Conservation (phyloP, 106 monocot species). For the Alisma plantagoaquatica region DNA sequence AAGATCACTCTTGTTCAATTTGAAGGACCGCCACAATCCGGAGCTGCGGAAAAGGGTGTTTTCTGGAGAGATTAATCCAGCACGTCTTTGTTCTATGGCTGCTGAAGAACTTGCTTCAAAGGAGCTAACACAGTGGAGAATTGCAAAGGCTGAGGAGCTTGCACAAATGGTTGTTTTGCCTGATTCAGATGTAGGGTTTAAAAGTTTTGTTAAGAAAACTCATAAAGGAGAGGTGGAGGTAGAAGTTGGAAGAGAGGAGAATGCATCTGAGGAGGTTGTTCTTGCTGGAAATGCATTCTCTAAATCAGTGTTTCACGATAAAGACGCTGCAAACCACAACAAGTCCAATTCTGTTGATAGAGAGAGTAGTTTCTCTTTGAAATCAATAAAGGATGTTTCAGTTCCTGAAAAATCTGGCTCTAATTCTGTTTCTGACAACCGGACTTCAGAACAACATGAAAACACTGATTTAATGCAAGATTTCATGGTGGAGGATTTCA, state of each 20-base stretch:
- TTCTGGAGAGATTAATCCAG: slow-evolving; percentile 59
- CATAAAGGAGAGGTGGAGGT: slow-evolving; percentile 94
- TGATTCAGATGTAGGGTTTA: slow-evolving; percentile 56
- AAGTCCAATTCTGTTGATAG: not conserved
- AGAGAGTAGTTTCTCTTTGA: not conserved
- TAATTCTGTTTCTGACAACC: not conserved
- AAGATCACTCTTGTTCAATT: slow-evolving; percentile 81
- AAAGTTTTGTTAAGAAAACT: slow-evolving; percentile 77
- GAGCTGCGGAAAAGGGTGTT: slow-evolving; percentile 65
- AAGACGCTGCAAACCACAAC: slow-evolving; percentile 3
- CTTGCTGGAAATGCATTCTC: slow-evolving; percentile 25
- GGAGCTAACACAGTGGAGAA: slow-evolving; percentile 77
- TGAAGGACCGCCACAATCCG: slow-evolving; percentile 79
- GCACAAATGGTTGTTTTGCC: slow-evolving; percentile 73
- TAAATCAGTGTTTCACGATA: slow-evolving; percentile 11
- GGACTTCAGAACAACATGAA: slow-evolving; percentile 20
- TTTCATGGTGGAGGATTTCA: slow-evolving; percentile 58
- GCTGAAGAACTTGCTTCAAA: slow-evolving; percentile 90
- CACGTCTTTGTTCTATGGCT: slow-evolving; percentile 74
- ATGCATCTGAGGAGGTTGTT: slow-evolving; percentile 39
- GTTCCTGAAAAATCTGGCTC: too few species aligned
- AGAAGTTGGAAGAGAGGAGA: slow-evolving; percentile 63
- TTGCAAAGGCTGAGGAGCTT: slow-evolving; percentile 81
- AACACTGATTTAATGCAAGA: slow-evolving; percentile 69
- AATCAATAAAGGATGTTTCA: too few species aligned